Evolutionary conservation across 805 yeast species (phyloP), one percentile per base, ranked within the genome.

Genomic region (Hanseniaspora meyeri): DNA sequence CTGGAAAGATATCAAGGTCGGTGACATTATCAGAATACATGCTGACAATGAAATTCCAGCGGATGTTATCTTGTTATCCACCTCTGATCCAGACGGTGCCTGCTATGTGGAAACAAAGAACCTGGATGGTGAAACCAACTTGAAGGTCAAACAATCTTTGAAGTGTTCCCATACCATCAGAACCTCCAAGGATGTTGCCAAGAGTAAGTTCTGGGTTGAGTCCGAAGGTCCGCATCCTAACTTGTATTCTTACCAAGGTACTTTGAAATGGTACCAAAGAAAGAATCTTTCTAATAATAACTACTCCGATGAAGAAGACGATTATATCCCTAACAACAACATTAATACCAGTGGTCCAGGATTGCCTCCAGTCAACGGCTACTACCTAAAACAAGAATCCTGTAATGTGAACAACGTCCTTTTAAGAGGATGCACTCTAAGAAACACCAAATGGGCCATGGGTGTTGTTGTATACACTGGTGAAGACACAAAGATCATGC

Each of bases 151-250:
- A 63, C 87, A 83, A 66, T 83, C 90, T 4, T 67, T 86, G 62
- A 81, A 83, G 63, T 79, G 81, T 62, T 77, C 83, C 39, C 70
- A 78, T 16, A 73, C 70, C 37, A 72, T 78, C 16, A 70, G 74
- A 59, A 77, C 74, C 53, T 70, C 78, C 1, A 70, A 73, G 58
- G 82, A 79, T 61, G 64, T 78, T 42, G 72, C 76, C 7, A 72
- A 74, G 62, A 70, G 79, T 53, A 75, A 74, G 60, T 84, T 84
- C 62, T 78, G 83, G 78, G 70, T 85, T n/a, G 87, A 85, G 61
- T 78, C 85, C 71, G 93, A 86, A 70, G 91, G 89, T 8, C 95
- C 95, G 16, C 88, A 85, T 67, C 77, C 89, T 1, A 85, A 84
- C 65, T 71, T 86, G 60, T 86, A 86, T 67, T 76, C 82, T 43